phyloP scores from a whole-genome alignment of 2,329 filamentous ascomycete species.

The Gliomastix tumulicola region DNA sequence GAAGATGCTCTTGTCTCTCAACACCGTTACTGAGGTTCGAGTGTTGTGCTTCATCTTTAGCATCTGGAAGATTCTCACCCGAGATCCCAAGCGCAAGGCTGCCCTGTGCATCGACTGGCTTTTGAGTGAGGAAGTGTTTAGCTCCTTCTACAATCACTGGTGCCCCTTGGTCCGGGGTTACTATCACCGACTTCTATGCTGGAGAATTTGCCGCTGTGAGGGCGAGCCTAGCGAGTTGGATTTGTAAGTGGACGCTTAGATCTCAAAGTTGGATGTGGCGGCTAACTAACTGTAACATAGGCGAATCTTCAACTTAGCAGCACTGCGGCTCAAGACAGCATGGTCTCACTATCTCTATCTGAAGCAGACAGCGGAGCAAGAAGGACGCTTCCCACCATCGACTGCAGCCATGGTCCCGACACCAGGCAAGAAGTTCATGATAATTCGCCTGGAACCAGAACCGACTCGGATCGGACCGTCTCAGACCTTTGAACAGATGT shows the following conservation, averaged over 20 bases:
- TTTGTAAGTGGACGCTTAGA: conserved; percentile 45
- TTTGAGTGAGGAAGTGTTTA: conserved; percentile 67
- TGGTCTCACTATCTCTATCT: conserved; percentile 79
- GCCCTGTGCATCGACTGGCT: conserved; percentile 69
- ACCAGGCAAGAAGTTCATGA: conserved; percentile 78
- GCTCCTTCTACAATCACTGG: conserved; percentile 85
- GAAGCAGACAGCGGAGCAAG: conserved; percentile 56
- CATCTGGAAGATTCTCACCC: conserved; percentile 67
- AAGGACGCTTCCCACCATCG: conserved; percentile 53
- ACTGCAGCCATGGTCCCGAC: conserved; percentile 79
- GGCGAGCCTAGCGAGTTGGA: conserved; percentile 60
- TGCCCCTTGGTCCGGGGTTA: conserved; percentile 93
- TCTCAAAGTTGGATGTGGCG: not conserved
- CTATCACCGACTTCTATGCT: conserved; percentile 84
- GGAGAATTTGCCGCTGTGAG: conserved; percentile 75
- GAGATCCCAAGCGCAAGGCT: conserved; percentile 60
- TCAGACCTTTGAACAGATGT: conserved; percentile 41
- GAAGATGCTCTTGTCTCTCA: conserved; percentile 74
- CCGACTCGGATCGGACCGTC: conserved; percentile 38
- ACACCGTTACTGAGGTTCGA: conserved; percentile 84
- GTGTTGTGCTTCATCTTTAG: conserved; percentile 76
- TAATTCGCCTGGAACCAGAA: conserved; percentile 70
- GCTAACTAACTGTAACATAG: conserved; percentile 31
- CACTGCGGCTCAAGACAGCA: conserved; percentile 59
- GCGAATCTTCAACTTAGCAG: conserved; percentile 61